Base-by-base conservation (phyloP, 148 eudicot species). In the Rhododendron ovatum region DNA sequence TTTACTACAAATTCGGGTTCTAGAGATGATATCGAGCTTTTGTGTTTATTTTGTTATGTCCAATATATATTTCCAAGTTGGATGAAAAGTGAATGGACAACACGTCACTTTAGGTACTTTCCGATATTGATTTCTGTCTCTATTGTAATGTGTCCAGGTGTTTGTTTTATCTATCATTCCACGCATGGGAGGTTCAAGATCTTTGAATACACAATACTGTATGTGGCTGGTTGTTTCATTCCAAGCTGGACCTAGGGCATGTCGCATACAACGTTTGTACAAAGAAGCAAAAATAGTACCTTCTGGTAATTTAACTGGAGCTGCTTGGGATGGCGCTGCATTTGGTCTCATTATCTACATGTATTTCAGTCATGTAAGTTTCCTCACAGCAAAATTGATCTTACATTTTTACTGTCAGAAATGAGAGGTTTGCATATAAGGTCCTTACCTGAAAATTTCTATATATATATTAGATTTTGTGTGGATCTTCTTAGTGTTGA, bases 291-390 rank as follows among this genome's bases (percentile, higher is more conserved):
- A 96, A 24, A 91, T 92, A 88, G 88, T n/a, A n/a, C n/a, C 95
- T 78, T 93, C 98, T 78, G 99, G 99, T 88, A 94, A 95, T 84
- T 94, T 95, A 69, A 95, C 97, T 41, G 95, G 93, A 89, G 95
- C 96, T 71, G 98, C 98, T 47, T 96, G 99, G 98, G 96, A 98
- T 83, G 98, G 98, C 81, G 99, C 99, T 89, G 98, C 93, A 2
- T 92, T 94, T 85, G 95, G 94, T 88, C 96, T 96, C 50, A 87
- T 95, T 78, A 95, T 96, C 69, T 96, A 96, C 90, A 95, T 96
- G 99, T 96, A 95, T 74, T 98, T 96, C 83, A 95, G 99, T 87
- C 98, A 96, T 93, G 99, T 96, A 89, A 94, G 97, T 92, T n/a
- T 45, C 28, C 45, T 33, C 3, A 51, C 41, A 67, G n/a, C n/a